These are phyloP conservation scores for Pestalotiopsis sp. DNA, from an alignment of 2,329 filamentous ascomycete species.

Conservation along the genomic window DNA sequence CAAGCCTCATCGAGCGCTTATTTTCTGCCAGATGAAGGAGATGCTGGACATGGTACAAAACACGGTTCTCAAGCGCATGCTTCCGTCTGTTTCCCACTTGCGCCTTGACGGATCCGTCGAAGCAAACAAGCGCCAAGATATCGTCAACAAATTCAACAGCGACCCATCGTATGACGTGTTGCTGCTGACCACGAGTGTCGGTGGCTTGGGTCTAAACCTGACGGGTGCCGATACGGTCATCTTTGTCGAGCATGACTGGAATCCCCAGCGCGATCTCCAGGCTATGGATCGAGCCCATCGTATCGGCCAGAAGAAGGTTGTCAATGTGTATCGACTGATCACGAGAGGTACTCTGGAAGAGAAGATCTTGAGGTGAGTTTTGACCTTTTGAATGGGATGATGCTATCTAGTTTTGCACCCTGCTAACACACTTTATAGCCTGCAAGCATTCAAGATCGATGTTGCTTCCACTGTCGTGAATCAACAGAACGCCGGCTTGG, in stretches of 20 bases:
- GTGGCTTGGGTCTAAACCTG: conserved; percentile 90
- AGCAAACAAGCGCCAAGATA: conserved; percentile 90
- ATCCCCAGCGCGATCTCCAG: conserved; percentile 96
- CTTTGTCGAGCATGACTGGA: conserved; percentile 99
- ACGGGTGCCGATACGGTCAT: conserved; percentile 98
- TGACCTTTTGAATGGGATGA: no score
- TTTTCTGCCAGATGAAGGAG: conserved; percentile 99
- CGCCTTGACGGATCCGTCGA: conserved; percentile 94
- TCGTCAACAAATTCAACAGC: conserved; percentile 98
- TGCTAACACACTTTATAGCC: conserved; percentile 40
- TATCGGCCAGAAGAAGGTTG: conserved; percentile 99
- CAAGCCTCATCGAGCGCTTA: conserved; percentile 90
- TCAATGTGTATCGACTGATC: conserved; percentile 97
- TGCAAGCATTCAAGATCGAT: conserved; percentile 99
- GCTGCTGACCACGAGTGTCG: conserved; percentile 91
- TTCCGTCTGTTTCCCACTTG: conserved; percentile 91
- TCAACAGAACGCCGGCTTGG: conserved; percentile 94
- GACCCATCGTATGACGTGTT: conserved; percentile 96
- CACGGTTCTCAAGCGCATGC: conserved; percentile 84
- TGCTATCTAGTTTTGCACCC: not conserved
- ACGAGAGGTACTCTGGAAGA: conserved; percentile 95
- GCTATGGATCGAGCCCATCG: conserved; percentile 98
- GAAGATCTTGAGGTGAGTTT: conserved; percentile 76
- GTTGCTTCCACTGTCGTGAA: conserved; percentile 98
- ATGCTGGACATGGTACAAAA: conserved; percentile 99